Evolutionary conservation across 2,329 filamentous ascomycete species (phyloP).

Genomic region (Graphiopsis chlorocephala): DNA sequence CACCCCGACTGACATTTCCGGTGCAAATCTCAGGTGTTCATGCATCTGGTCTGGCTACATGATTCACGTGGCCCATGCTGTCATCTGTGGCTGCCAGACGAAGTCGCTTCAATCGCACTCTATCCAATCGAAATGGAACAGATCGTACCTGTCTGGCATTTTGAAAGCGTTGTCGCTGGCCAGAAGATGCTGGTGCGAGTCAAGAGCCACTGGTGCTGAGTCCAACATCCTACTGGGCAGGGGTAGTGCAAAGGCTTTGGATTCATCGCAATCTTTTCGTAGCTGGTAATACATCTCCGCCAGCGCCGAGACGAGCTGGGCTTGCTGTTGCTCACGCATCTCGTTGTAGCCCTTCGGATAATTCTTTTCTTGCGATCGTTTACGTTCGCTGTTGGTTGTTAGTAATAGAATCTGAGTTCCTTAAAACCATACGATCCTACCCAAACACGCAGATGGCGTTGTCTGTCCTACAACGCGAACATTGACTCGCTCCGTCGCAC

Average conservation of each 20-base stretch:
- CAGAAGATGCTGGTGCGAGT: constrained; percentile 16
- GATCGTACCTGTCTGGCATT: constrained; percentile 1
- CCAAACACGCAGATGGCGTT: constrained; percentile 65
- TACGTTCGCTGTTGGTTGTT: constrained; percentile 46
- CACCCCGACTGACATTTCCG: background rate
- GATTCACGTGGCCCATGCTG: constrained; percentile 14
- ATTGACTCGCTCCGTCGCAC: constrained; percentile 63
- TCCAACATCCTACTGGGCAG: background rate
- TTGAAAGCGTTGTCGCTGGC: background rate
- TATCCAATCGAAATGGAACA: constrained; percentile 21
- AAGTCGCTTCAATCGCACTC: constrained; percentile 32
- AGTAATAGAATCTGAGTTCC: background rate
- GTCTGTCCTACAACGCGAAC: constrained; percentile 60
- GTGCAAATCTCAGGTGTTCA: background rate
- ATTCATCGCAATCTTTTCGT: constrained; percentile 36
- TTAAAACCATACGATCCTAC: constrained; percentile 18
- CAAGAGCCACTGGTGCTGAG: background rate
- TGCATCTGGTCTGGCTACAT: no score
- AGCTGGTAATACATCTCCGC: constrained; percentile 59
- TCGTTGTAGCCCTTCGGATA: constrained; percentile 68
- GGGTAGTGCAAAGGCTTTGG: constrained; percentile 17
- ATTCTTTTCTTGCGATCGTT: constrained; percentile 65
- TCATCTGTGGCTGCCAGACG: constrained; percentile 24
- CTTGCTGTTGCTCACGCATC: constrained; percentile 65
- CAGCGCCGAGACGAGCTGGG: constrained; percentile 59